Conservation (phyloP, 176 grass and related monocot species). For the Zoysia pacifica region DNA sequence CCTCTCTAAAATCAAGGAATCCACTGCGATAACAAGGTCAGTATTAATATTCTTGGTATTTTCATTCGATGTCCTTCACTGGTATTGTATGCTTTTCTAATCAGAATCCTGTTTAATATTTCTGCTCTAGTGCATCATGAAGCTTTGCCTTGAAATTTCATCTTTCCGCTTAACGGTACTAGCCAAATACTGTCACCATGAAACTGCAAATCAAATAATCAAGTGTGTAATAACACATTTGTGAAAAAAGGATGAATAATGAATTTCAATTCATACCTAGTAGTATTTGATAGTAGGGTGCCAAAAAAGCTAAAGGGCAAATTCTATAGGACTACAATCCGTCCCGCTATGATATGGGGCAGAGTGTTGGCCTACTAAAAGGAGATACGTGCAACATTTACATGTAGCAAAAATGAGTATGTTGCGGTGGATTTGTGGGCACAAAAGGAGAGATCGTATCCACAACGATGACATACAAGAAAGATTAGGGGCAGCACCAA, state of each 20-base stretch:
- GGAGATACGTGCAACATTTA: too few species aligned
- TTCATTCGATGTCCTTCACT: slow-evolving; percentile 2
- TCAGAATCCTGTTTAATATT: slow-evolving; percentile 21
- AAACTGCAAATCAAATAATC: not conserved
- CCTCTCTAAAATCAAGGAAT: slow-evolving; percentile 77
- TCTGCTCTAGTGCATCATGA: slow-evolving; percentile 2
- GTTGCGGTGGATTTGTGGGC: too few species aligned
- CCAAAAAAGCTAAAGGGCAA: too few species aligned
- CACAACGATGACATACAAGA: too few species aligned
- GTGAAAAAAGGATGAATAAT: not conserved
- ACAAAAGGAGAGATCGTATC: too few species aligned
- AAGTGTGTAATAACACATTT: not conserved
- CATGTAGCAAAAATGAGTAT: too few species aligned
- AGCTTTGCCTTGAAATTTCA: slow-evolving; percentile 7
- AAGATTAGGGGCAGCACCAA: too few species aligned
- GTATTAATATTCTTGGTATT: slow-evolving; percentile 25
- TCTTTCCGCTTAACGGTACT: not conserved
- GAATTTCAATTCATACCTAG: not conserved
- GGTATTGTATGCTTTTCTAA: slow-evolving; percentile 7
- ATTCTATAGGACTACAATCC: too few species aligned
- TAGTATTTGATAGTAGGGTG: too few species aligned
- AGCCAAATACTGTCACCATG: not conserved
- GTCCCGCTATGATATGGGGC: too few species aligned
- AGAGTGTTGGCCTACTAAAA: too few species aligned
- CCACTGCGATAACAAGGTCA: slow-evolving; percentile 52